These are phyloP conservation scores for Verbascum thapsus DNA, from an alignment of 257 asterid species.

Conservation along the genomic window DNA sequence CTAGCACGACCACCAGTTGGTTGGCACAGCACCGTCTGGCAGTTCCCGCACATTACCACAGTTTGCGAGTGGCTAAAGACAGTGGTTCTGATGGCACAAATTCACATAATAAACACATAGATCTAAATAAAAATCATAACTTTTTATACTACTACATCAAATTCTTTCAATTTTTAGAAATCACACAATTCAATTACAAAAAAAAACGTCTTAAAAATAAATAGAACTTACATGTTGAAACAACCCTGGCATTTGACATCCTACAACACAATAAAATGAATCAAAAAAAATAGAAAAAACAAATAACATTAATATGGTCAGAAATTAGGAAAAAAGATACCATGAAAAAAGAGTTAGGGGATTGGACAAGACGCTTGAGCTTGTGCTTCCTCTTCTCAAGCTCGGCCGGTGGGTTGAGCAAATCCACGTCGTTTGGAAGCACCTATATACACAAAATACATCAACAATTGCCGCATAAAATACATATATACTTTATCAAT, in stretches of 20 bases:
- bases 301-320: no score
- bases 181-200: background rate
- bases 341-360: slow-evolving; percentile 34
- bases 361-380: no score
- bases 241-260: slow-evolving; percentile 30
- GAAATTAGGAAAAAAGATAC: no score
- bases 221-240: no score
- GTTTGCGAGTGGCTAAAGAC: no score
- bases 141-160: no score
- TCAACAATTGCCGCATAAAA: no score
- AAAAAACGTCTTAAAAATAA: background rate
- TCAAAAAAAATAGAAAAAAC: no score
- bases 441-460: slow-evolving; percentile 12
- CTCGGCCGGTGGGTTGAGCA: no score
- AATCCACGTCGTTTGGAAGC: no score
- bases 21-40: slow-evolving; percentile 31
- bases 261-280: background rate
- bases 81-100: slow-evolving; percentile 28
- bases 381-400: no score
- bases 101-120: background rate
- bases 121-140: background rate
- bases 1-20: slow-evolving; percentile 27
- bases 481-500: background rate
- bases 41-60: slow-evolving; percentile 26
- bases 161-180: no score